Evolutionary conservation across 164 flowering plant species (phyloP).

Genomic region (Vitis amurensis): DNA sequence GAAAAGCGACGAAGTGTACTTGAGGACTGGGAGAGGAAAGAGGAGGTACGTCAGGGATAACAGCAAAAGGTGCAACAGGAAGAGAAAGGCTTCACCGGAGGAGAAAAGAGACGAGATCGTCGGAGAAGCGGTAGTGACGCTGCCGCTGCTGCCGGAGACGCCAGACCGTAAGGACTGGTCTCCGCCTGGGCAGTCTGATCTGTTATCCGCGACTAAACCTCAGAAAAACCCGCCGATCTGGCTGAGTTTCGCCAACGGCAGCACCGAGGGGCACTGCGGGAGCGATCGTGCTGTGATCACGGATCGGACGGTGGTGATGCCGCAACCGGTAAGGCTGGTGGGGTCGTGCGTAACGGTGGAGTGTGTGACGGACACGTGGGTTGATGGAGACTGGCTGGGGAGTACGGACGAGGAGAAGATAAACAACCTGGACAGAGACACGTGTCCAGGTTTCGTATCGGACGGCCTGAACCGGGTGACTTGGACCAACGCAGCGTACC

Average conservation of each 20-base stretch:
- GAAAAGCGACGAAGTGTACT: constrained; percentile 17
- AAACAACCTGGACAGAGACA: constrained; percentile 53
- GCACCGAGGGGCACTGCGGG: too few relatives aligned
- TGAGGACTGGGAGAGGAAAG: constrained; percentile 33
- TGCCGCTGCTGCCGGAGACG: constrained; percentile 64
- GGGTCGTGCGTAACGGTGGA: constrained; percentile 74
- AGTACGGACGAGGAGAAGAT: constrained; percentile 53
- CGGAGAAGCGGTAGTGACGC: constrained; percentile 36
- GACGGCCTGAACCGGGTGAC: constrained; percentile 55
- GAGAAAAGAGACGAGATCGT: constrained; percentile 9
- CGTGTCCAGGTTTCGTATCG: constrained; percentile 81
- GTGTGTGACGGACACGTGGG: constrained; percentile 59
- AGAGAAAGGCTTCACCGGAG: constrained; percentile 23
- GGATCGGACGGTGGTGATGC: constrained; percentile 22
- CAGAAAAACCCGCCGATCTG: constrained; percentile 21
- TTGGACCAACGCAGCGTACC: constrained; percentile 71
- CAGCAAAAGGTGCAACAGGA: constrained; percentile 15
- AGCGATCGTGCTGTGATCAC: constrained; percentile 1
- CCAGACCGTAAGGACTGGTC: constrained; percentile 35
- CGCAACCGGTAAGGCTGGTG: constrained; percentile 29
- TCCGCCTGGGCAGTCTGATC: constrained; percentile 5
- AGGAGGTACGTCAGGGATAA: constrained; percentile 30
- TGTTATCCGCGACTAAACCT: neutral
- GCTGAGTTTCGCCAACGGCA: constrained; percentile 29
- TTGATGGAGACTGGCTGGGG: constrained; percentile 38